A percentile compares a stretch with the other conserved stretches of the same genome.
Conservation (phyloP, 2,329 filamentous ascomycete species). For the Fusarium guadeloupense region DNA sequence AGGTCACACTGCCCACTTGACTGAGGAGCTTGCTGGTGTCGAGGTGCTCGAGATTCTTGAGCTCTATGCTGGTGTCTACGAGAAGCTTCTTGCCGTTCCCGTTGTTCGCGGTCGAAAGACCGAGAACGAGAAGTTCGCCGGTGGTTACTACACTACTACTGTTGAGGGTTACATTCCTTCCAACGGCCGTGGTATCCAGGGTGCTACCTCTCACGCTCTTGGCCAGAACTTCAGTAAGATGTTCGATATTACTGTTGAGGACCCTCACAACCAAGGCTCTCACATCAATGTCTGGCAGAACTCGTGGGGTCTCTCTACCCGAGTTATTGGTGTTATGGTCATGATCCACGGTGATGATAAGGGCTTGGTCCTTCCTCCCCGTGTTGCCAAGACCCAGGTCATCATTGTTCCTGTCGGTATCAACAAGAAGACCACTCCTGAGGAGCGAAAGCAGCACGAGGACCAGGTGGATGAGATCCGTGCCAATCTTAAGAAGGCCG, state of each 20-base stretch:
- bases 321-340: slow-evolving; percentile 98
- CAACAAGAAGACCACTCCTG: slow-evolving; percentile 84
- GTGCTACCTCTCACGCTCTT: slow-evolving; percentile 91
- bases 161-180: slow-evolving; percentile 96
- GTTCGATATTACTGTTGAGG: slow-evolving; percentile 98
- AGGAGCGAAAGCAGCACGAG: slow-evolving; percentile 80
- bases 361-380: slow-evolving; percentile 90
- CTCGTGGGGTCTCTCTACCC: slow-evolving; percentile 97
- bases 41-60: slow-evolving; percentile 95
- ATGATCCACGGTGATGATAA: slow-evolving; percentile 98
- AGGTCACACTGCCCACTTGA: slow-evolving; percentile 89
- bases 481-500: slow-evolving; percentile 73
- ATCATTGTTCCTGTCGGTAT: slow-evolving; percentile 93
- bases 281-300: slow-evolving; percentile 96
- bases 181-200: slow-evolving; percentile 96
- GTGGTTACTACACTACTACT: slow-evolving; percentile 95
- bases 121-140: slow-evolving; percentile 97
- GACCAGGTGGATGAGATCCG: slow-evolving; percentile 78
- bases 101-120: slow-evolving; percentile 96
- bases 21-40: slow-evolving; percentile 78
- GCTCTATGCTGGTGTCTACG: slow-evolving; percentile 90
- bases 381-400: slow-evolving; percentile 85
- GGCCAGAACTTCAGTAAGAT: slow-evolving; percentile 99
- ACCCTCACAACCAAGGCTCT: slow-evolving; percentile 81
- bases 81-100: slow-evolving; percentile 91